phyloP scores from a whole-genome alignment of 2,329 filamentous ascomycete genomes.

The Sclerotinia glacialis region DNA sequence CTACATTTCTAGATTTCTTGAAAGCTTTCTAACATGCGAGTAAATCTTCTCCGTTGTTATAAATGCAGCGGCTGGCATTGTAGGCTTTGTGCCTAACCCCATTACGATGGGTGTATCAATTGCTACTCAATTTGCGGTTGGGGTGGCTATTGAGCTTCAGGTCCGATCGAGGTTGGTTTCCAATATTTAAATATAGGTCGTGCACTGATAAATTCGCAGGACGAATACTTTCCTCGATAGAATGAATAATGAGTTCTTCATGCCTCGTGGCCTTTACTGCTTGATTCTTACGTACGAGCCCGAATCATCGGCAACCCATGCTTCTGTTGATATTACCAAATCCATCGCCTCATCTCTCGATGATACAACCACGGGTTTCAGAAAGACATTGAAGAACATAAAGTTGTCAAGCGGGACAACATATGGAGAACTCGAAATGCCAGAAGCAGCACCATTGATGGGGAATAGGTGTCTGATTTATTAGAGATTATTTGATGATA shows the following conservation, averaged over 20 bases:
- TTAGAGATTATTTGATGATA: no score
- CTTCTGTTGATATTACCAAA: conserved; percentile 40
- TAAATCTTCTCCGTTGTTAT: conserved; percentile 42
- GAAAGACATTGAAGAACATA: conserved; percentile 39
- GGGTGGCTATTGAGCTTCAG: conserved; percentile 43
- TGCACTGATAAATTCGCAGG: conserved; percentile 26
- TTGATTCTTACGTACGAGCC: conserved; percentile 55
- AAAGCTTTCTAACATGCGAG: conserved; percentile 47
- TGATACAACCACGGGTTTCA: conserved; percentile 27
- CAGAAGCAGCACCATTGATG: conserved; percentile 43
- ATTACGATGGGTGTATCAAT: conserved; percentile 46
- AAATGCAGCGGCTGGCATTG: conserved; percentile 43
- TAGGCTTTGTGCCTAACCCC: conserved; percentile 40
- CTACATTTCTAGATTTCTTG: conserved; percentile 49
- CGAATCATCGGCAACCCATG: conserved; percentile 32
- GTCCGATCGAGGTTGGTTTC: conserved; percentile 27
- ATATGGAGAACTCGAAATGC: conserved; percentile 41
- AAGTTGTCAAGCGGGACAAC: conserved; percentile 42
- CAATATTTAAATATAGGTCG: neutral
- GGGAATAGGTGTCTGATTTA: no score
- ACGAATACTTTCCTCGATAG: conserved; percentile 53
- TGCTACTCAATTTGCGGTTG: conserved; percentile 45
- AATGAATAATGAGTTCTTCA: conserved; percentile 56
- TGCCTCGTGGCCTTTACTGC: conserved; percentile 53
- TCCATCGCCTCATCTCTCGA: conserved; percentile 41